Evolutionary conservation across 371 early-diverging fungal species (phyloP), one percentile per base, ranked within the genome.

Genomic region (Mortierella sp.): DNA sequence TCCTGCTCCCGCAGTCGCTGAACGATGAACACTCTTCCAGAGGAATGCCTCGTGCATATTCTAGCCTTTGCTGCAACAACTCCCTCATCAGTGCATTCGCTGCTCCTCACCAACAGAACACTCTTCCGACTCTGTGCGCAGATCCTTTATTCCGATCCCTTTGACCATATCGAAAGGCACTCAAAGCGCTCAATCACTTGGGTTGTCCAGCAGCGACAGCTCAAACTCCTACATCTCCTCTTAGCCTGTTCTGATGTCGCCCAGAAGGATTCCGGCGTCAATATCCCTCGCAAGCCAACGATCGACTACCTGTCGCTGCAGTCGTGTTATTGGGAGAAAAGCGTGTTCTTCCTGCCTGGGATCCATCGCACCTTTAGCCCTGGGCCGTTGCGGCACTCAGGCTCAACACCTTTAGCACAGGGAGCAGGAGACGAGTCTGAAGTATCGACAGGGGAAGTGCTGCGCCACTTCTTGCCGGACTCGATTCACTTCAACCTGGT

Each of bases 241-340:
- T 42, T 70, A n/a, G 39, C 52, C 17, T 56, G 51, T 9, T 34
- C 24, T 19, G 12, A 49, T 50, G 32, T 12, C 47, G 12, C 27
- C 42, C 17, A 34, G 14, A 7, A 34, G 14, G 7, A 24, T 39
- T 17, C 37, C 46, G 5, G 19, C 50, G 6, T 8, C 49, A 21
- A 26, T n/a, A 0, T 12, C 30, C 8, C 47, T 24, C 32, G 24
- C 23, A 30, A 23, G 5, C 66, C 72, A 6, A 53, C 49, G 0
- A 27, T 65, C 42, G 66, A 65, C 48, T 72, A 72, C 27, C 61
- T 72, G 12, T 34, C 72, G 4, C 42, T 57, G 28, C 65, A 72
- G 23, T 32, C 30, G 7, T 43, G 47, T 23, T 65, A 72, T 24
- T 53, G 39, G 5, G 60, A 60, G 17, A 72, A 30, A 27, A 14